Conservation (phyloP, 352 stramenopile species). For the Globisporangium recalcitrans region DNA sequence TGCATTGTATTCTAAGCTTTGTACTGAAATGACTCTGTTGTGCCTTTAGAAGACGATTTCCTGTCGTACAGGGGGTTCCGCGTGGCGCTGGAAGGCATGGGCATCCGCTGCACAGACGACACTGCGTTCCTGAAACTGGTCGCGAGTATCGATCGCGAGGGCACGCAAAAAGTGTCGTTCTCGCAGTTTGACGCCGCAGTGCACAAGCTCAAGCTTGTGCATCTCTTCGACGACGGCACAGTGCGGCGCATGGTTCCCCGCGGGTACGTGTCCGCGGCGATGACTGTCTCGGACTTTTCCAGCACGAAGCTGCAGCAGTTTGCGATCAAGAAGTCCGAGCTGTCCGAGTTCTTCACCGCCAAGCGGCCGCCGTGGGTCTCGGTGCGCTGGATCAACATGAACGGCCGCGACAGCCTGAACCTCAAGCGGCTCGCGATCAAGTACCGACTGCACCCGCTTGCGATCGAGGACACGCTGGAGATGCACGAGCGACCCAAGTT, state of each 20-base stretch:
- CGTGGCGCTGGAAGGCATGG: slow-evolving; percentile 52
- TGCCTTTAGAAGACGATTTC: slow-evolving; percentile 30
- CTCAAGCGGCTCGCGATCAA: slow-evolving; percentile 87
- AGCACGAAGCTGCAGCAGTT: slow-evolving; percentile 68
- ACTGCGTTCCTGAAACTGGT: slow-evolving; percentile 68
- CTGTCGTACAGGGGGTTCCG: slow-evolving; percentile 58
- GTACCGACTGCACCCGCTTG: slow-evolving; percentile 79
- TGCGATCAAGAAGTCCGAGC: slow-evolving; percentile 34
- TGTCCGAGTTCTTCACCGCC: slow-evolving; percentile 72
- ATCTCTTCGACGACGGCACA: slow-evolving; percentile 75
- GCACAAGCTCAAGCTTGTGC: slow-evolving; percentile 84
- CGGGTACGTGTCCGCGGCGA: slow-evolving; percentile 44
- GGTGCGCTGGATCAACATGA: slow-evolving; percentile 85
- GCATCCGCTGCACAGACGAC: slow-evolving; percentile 68
- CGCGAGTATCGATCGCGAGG: slow-evolving; percentile 53
- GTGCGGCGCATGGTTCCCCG: slow-evolving; percentile 48
- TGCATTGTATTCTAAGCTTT: too few species aligned
- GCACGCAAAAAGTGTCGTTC: slow-evolving; percentile 44
- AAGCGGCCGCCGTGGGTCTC: slow-evolving; percentile 74
- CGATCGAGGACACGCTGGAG: slow-evolving; percentile 84
- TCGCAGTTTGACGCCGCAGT: slow-evolving; percentile 76
- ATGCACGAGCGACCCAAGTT: slow-evolving; percentile 86
- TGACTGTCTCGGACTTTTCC: slow-evolving; percentile 81
- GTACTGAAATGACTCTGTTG: too few species aligned
- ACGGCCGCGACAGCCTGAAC: slow-evolving; percentile 71